Evolutionary conservation across 2,329 filamentous ascomycete species (phyloP), one percentile per base, ranked within the genome.

Genomic region (Apiospora rasikravindrae): DNA sequence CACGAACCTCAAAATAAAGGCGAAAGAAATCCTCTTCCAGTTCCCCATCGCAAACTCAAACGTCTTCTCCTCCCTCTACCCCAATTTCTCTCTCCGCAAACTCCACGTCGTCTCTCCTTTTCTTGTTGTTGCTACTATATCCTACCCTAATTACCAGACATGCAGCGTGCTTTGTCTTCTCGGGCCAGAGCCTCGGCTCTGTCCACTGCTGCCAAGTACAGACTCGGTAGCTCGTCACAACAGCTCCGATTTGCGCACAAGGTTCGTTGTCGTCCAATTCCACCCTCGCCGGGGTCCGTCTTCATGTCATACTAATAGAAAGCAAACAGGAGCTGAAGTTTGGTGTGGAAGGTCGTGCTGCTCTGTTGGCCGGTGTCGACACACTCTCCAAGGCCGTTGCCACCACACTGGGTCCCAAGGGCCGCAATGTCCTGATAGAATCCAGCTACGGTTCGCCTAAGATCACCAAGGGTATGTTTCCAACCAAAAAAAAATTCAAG

Each of bases 391-490:
- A 92, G 87, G 96, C 96, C 76, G 96, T 99, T 76, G 93, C 96
- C 76, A 98, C 96, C 75, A 99, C 96, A 76, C 90, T 99, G 74
- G 96, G 96, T 77, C 96, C 96, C 80, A 99, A 99, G 90, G 96
- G 96, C 84, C 92, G 96, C 83, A 99, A 98, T 87, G 96, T 99
- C 77, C 85, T 99, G 82, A 99, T 99, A 78, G 96, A 99, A 89
- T 98, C 96, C 75, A 94, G 94, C 88, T 99, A 98, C 81, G 96
- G 96, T 84, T 98, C 96, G 67, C 96, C 96, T 80, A 99, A 99
- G 91, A 99, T 99, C 86, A 99, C 96, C 80, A 99, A 99, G 89
- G 96, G 96, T 98, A 88, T 75, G 88, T 82, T 10, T 33, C 19
- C 14, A 6, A 6, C n/a, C 8, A 26, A 7, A 40, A 29, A n/a